Evolutionary conservation across 768 basidiomycete species (phyloP).

Genomic region (Ramaria sp.): DNA sequence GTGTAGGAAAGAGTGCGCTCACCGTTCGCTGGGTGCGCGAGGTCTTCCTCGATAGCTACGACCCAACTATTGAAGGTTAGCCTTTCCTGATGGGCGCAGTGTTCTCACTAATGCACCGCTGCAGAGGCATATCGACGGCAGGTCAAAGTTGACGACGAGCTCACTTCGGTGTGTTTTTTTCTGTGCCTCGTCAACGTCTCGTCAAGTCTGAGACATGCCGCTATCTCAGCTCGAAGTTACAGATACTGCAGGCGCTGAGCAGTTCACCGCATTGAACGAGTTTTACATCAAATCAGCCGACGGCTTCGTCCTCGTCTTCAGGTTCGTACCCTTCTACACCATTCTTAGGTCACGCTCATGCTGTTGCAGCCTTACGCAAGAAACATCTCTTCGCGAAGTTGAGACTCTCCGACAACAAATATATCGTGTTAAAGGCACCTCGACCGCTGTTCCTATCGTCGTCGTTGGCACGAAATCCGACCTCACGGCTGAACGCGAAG

Average conservation of each 20-base stretch:
- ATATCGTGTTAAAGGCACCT: slow-evolving; percentile 64
- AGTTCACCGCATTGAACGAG: slow-evolving; percentile 73
- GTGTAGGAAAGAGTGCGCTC: slow-evolving; percentile 81
- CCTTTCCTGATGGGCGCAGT: background rate
- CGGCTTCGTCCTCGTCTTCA: slow-evolving; percentile 26
- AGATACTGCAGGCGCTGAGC: slow-evolving; percentile 81
- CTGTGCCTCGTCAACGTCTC: background rate
- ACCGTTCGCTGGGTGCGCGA: slow-evolving; percentile 71
- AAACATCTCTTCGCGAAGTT: slow-evolving; percentile 70
- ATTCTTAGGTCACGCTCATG: background rate
- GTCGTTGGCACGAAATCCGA: slow-evolving; percentile 84
- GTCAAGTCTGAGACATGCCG: background rate
- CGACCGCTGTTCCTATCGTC: slow-evolving; percentile 62
- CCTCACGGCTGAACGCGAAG: slow-evolving; percentile 70
- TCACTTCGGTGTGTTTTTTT: slow-evolving; percentile 40
- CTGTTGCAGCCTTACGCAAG: slow-evolving; percentile 57
- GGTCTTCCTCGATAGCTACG: slow-evolving; percentile 65
- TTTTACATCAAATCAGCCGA: slow-evolving; percentile 46
- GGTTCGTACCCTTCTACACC: slow-evolving; percentile 27
- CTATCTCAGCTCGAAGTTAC: slow-evolving; percentile 63
- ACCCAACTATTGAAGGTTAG: slow-evolving; percentile 77
- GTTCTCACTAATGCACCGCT: slow-evolving; percentile 1
- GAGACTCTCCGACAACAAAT: slow-evolving; percentile 76
- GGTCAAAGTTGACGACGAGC: slow-evolving; percentile 55
- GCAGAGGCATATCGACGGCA: slow-evolving; percentile 63